phyloP scores from a whole-genome alignment of 1,139 yeast genomes.

The Candida tetrigidarum region DNA sequence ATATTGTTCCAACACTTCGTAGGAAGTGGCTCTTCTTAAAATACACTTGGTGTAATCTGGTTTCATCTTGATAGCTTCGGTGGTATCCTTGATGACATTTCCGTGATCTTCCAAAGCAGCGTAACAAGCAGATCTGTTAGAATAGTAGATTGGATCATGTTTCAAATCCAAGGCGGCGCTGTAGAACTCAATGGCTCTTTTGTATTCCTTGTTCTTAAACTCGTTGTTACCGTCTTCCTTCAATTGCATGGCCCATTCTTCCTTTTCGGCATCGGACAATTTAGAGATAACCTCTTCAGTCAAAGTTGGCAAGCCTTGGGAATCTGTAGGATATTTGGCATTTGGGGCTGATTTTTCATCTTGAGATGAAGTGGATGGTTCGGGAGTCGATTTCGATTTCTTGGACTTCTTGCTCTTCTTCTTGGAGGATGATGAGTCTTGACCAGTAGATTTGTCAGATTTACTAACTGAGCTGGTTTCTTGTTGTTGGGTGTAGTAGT shows the following conservation, averaged over 20 bases:
- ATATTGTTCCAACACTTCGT: conserved; percentile 77
- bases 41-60: conserved; percentile 92
- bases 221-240: conserved; percentile 89
- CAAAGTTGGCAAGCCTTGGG: conserved; percentile 60
- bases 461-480: conserved; percentile 13
- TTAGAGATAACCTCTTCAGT: conserved; percentile 48
- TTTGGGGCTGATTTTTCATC: conserved; percentile 16
- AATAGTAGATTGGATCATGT: conserved; percentile 85
- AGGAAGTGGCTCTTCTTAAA: conserved; percentile 78
- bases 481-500: conserved; percentile 47
- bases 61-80: conserved; percentile 81
- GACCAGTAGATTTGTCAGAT: conserved; percentile 9
- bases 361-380: conserved; percentile 16
- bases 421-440: conserved; percentile 17
- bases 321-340: conserved; percentile 49
- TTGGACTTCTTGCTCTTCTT: conserved; percentile 45
- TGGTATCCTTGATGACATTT: conserved; percentile 85
- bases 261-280: conserved; percentile 59
- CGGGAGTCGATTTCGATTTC: conserved; percentile 21
- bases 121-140: conserved; percentile 96
- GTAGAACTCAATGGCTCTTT: conserved; percentile 77
- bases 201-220: conserved; percentile 72
- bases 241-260: conserved; percentile 72
- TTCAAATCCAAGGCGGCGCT: conserved; percentile 75
- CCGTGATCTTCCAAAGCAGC: conserved; percentile 79